phyloP scores from a whole-genome alignment of 768 basidiomycete species.

The Boletus edulis region DNA sequence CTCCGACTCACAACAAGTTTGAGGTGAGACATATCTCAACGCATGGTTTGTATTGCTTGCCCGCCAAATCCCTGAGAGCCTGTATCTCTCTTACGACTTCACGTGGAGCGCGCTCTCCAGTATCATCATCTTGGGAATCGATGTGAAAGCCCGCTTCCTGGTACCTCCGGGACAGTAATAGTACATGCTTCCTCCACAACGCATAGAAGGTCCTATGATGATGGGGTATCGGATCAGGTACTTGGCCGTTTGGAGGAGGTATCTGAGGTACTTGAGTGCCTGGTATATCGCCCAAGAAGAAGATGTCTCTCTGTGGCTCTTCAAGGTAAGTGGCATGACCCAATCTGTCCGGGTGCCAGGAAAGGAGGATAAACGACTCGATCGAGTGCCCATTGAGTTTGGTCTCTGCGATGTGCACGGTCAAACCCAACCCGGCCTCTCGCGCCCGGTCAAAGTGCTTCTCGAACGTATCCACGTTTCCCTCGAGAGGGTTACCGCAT shows the following conservation, averaged over 20 bases:
- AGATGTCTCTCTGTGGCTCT: conserved; percentile 49
- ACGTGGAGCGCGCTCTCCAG: conserved; percentile 16
- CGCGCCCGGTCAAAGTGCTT: conserved; percentile 53
- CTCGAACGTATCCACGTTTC: conserved; percentile 52
- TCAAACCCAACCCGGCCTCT: conserved; percentile 63
- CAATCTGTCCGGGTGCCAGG: conserved; percentile 61
- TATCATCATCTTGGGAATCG: conserved; percentile 2
- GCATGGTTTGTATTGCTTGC: conserved; percentile 44
- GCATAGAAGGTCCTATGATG: conserved; percentile 24
- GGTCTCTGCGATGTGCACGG: conserved; percentile 86
- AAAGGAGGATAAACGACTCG: conserved; percentile 62
- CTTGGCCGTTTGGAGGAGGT: conserved; percentile 15
- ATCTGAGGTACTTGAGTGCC: conserved; percentile 15
- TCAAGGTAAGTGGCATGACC: conserved; percentile 83
- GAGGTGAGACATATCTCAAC: conserved; percentile 84
- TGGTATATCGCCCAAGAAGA: conserved; percentile 38
- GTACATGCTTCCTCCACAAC: conserved; percentile 23
- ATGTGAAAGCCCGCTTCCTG: conserved; percentile 15
- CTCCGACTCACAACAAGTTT: conserved; percentile 63
- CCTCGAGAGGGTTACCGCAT: conserved; percentile 70
- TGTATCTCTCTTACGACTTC: conserved; percentile 26
- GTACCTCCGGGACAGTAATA: conserved; percentile 17
- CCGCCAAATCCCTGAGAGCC: conserved; percentile 10
- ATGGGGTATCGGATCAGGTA: conserved; percentile 21
- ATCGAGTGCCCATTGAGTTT: conserved; percentile 47